Base-by-base conservation (phyloP, 306 rosid species). In the Leucaena leucocephala region DNA sequence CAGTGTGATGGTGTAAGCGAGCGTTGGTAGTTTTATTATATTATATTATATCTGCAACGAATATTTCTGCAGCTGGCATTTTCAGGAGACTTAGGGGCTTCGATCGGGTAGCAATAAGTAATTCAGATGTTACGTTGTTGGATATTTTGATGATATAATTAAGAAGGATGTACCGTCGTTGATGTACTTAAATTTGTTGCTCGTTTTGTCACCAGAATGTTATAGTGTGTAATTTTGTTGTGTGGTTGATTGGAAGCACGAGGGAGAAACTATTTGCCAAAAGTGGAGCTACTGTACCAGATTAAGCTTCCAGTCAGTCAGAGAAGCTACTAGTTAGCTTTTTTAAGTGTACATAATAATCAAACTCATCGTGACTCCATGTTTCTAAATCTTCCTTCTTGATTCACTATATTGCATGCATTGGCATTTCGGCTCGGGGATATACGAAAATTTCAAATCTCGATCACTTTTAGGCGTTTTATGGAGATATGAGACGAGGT, bases 311-410 rank as follows among this genome's bases (percentile, higher is more conserved):
- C n/a, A 33, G 40, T 44, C 7, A 33, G 42, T 46, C 34, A 35
- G 4, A 71, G 78, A 15, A 38, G 76, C 64, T 52, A 34, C 46
- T 52, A 50, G 48, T 48, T 35, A 62, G 67, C 67, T 63, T 75
- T 75, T 9, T 77, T 49, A 81, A 77, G 54, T 81, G 82, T 77
- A 81, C 46, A 81, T 74, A 81, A 50, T 15, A 54, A 54, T 38
- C 45, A 80, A 43, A 38, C 68, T 52, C 33, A 14, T 67, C 63
- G 27, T 57, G 83, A 61, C 65, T 78, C 54, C 19, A 21, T 61
- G 34, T 68, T 68, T 78, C 39, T 46, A 6, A 17, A 15, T 52
- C 22, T 6, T 73, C 21, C 48, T 8, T 27, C 40, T 2, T n/a
- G 70, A 40, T 57, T 49, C 2, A 50, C 27, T 16, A 35, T 33